Base-by-base conservation (phyloP, 2,329 filamentous ascomycete species). In the Paecilomyces sp. region DNA sequence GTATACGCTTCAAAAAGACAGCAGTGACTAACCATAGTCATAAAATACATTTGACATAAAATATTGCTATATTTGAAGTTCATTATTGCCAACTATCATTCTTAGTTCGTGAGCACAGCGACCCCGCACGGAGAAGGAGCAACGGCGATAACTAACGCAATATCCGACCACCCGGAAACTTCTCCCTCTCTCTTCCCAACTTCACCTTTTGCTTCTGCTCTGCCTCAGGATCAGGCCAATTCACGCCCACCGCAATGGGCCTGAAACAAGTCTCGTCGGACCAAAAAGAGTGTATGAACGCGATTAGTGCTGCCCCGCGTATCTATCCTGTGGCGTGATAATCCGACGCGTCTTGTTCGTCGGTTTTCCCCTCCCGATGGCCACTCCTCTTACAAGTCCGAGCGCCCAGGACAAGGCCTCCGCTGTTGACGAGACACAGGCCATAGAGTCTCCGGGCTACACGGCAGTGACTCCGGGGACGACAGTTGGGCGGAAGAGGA, bases 401-500 rank as follows among this genome's bases (percentile, higher is more conserved):
- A n/a, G 15, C 18, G 41, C 41, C 41, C 41, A 47, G 41, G 3
- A 3, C 25, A 47, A 47, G 7, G 18, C 41, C 41, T 47, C 41
- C 41, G 41, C 41, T 9, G 41, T 6, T 18, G 41, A 18, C 8
- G n/a, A 47, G 52, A 54, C 15, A 3, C n/a, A 12, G 22, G 22
- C 52, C 6, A 30, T 34, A 24, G 11, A 34, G 8, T 55, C 41
- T 15, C 31, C 36, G 55, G 15, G 33, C 54, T 30, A 30, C 30
- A 24, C 25, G 22, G 41, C 41, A 15, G 13, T 18, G 13, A 47
- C 36, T 47, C 11, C 31, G 18, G 41, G 25, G n/a, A 33, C 30
- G n/a, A 5, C 54, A 41, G 54, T 54, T 34, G 61, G 62, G 22
- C 68, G 65, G 30, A 74, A 73, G 60, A 70, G 72, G 57, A 74